Evolutionary conservation across 1,284 basidiomycete genomes (phyloP), one percentile per base, ranked within the genome.

Genomic region (Waitea zeae): DNA sequence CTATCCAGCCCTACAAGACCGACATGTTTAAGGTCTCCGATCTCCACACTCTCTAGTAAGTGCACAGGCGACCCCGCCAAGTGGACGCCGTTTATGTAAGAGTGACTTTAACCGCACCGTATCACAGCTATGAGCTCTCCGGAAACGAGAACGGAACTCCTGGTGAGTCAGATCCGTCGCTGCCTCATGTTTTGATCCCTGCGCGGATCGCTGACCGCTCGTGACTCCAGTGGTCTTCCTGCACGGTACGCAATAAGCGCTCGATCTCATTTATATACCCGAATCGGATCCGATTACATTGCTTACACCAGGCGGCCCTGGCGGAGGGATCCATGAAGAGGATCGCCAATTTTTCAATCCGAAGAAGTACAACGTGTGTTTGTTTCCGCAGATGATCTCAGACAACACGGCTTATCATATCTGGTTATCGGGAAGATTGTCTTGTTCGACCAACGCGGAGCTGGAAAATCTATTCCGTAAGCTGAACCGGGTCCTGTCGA

Each of bases 391-490:
- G 9, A 26, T 26, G 24, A 9, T n/a, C n/a, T 4, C 17, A n/a
- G 7, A 12, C 12, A 27, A 22, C 18, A 34, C 3, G 20, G 15
- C 4, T 9, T 6, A 30, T 32, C 5, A 37, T 19, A 19, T 31
- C 18, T 28, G 30, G 13, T 36, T 12, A n/a, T 28, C n/a, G 12
- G 3, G n/a, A 34, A 81, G 77, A 82, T 84, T 43, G 54, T 83
- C 39, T 59, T 84, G 14, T 70, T 88, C 42, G 86, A 90, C 52
- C 88, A 93, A 52, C 64, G 88, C 40, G 88, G 87, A 7, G 57
- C 82, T 7, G 89, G 90, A n/a, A 79, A 82, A 47, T 83, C 78
- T 17, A 81, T 66, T 0, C 88, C 88, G n/a, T n/a, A n/a, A n/a
- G n/a, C n/a, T n/a, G n/a, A n/a, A n/a, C n/a, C 20, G n/a, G 22